These are phyloP conservation scores for Rhodosporidiobolus odoratus DNA, from an alignment of 768 basidiomycete species.

Conservation along the genomic window DNA sequence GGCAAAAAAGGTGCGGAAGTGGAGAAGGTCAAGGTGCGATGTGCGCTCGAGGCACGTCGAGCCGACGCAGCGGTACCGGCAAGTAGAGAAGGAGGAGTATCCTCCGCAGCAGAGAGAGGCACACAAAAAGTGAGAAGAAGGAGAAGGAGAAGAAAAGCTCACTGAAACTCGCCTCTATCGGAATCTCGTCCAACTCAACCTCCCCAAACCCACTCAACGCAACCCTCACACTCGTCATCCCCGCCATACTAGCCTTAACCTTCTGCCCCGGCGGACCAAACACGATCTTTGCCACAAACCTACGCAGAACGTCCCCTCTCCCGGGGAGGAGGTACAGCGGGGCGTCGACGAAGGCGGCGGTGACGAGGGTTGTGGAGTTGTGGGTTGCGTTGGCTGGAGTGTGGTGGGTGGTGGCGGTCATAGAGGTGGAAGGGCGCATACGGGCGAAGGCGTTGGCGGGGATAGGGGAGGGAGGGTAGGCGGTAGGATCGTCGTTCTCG, in stretches of 20 bases:
- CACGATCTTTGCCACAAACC: conserved; percentile 33
- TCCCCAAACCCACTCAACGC: conserved; percentile 28
- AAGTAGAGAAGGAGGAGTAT: no score
- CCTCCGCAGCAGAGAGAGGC: background rate
- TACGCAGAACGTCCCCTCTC: conserved; percentile 17
- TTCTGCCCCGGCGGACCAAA: conserved; percentile 17
- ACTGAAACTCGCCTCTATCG: conserved; percentile 35
- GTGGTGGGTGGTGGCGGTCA: conserved; percentile 26
- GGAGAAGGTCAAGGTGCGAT: no score
- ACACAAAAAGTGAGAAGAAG: background rate
- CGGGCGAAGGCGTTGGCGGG: conserved; percentile 37
- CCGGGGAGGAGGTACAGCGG: conserved; percentile 37
- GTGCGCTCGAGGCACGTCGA: no score
- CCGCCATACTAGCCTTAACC: conserved; percentile 30
- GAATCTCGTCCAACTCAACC: conserved; percentile 23
- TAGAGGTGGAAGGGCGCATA: conserved; percentile 17
- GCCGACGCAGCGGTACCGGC: no score
- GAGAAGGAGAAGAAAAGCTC: background rate
- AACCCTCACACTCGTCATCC: conserved; percentile 22
- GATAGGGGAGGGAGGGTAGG: conserved; percentile 34
- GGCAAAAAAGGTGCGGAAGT: no score
- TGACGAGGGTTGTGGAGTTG: conserved; percentile 24
- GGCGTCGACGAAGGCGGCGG: conserved; percentile 33
- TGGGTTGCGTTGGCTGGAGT: conserved; percentile 31
- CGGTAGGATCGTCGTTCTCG: background rate